These are phyloP conservation scores for Coniosporium apollinis DNA, from an alignment of 495 filamentous ascomycete species.

Conservation along the genomic window DNA sequence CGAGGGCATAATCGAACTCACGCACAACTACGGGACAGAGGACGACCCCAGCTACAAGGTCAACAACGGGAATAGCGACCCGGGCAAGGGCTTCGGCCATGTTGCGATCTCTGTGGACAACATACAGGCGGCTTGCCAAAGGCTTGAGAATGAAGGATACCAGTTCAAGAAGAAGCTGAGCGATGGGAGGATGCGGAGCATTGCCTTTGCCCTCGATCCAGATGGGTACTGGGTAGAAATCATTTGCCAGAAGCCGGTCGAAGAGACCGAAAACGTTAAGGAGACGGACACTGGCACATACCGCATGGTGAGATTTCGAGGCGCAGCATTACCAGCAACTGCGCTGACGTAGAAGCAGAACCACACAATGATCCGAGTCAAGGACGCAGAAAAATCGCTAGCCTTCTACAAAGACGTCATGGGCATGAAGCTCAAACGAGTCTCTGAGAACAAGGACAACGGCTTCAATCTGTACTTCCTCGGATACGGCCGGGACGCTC, in stretches of 20 bases:
- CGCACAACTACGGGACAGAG: slow-evolving; percentile 95
- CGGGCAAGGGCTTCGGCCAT: slow-evolving; percentile 78
- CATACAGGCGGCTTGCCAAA: slow-evolving; percentile 73
- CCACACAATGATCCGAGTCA: slow-evolving; percentile 91
- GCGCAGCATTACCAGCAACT: neutral
- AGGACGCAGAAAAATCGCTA: slow-evolving; percentile 66
- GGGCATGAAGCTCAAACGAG: slow-evolving; percentile 70
- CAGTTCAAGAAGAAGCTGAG: slow-evolving; percentile 84
- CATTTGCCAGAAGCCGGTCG: slow-evolving; percentile 25
- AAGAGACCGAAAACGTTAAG: slow-evolving; percentile 35
- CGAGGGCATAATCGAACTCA: slow-evolving; percentile 80
- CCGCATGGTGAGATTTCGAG: slow-evolving; percentile 26
- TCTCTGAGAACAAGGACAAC: slow-evolving; percentile 47
- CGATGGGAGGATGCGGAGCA: slow-evolving; percentile 74
- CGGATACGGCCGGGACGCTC: slow-evolving; percentile 47
- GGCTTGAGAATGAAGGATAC: slow-evolving; percentile 79
- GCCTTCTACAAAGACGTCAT: slow-evolving; percentile 83
- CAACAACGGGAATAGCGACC: slow-evolving; percentile 80
- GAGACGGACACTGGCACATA: slow-evolving; percentile 37
- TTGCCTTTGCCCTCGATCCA: slow-evolving; percentile 86
- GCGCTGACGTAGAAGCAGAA: slow-evolving; percentile 29
- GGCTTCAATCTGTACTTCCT: slow-evolving; percentile 89
- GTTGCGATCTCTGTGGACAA: slow-evolving; percentile 78
- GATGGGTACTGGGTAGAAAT: slow-evolving; percentile 64
- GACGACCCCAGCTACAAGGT: slow-evolving; percentile 65